Evolutionary conservation across 768 basidiomycete genomes (phyloP).

Genomic region (Kwoniella europaea): DNA sequence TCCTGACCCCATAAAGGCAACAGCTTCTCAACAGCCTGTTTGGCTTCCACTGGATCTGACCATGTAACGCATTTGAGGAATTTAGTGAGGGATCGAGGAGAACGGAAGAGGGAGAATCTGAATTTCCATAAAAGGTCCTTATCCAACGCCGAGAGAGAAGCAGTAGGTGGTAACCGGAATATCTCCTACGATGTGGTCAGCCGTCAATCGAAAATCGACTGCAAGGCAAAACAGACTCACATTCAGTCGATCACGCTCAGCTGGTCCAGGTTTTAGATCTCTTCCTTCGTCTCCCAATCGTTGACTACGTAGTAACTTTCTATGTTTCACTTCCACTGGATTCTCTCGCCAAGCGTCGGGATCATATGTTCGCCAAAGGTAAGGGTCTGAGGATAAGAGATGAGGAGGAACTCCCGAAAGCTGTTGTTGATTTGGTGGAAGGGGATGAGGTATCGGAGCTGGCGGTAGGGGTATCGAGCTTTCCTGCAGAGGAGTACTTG

Average conservation of each 20-base stretch:
- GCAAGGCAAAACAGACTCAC: conserved; percentile 63
- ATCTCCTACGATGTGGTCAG: conserved; percentile 67
- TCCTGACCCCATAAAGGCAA: conserved; percentile 91
- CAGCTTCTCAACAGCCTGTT: conserved; percentile 95
- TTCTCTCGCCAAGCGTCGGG: conserved; percentile 91
- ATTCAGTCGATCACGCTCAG: conserved; percentile 87
- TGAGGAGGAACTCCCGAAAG: conserved; percentile 59
- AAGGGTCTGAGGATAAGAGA: conserved; percentile 65
- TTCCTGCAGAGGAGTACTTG: conserved; percentile 36
- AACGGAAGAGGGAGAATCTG: conserved; percentile 88
- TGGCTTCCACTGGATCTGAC: conserved; percentile 93
- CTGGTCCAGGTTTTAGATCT: conserved; percentile 95
- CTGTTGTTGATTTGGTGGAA: conserved; percentile 34
- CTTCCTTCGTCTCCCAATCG: conserved; percentile 91
- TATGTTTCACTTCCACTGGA: conserved; percentile 95
- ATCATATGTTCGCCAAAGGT: conserved; percentile 86
- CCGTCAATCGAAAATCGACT: neutral
- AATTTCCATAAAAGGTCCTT: conserved; percentile 99
- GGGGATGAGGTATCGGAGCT: conserved; percentile 37
- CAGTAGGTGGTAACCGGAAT: conserved; percentile 87
- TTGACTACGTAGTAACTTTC: conserved; percentile 90
- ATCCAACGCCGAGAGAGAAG: conserved; percentile 82
- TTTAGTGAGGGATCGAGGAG: conserved; percentile 82
- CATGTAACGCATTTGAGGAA: conserved; percentile 97
- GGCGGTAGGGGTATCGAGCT: conserved; percentile 51